Conservation (phyloP, 129 eudicot species). For the carrot (Daucus carota) region DNA sequence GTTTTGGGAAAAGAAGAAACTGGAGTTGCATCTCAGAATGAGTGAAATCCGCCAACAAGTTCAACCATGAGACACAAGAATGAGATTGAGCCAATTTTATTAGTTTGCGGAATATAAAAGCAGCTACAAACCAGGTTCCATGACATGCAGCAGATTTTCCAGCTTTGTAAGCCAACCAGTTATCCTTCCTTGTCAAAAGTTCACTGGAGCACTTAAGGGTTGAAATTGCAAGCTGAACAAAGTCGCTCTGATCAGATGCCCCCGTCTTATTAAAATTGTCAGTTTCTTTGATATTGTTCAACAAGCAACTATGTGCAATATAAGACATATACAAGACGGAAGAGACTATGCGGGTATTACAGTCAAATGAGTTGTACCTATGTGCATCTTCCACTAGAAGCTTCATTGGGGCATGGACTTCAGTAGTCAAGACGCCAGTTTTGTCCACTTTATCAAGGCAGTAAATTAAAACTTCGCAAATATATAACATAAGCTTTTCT, state of each 20-base stretch:
- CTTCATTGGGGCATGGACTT: conserved; percentile 32
- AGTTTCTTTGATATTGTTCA: conserved; percentile 19
- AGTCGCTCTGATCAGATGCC: conserved; percentile 21
- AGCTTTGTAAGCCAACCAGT: conserved; percentile 66
- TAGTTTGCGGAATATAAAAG: conserved; percentile 53
- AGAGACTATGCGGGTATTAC: conserved; percentile 29
- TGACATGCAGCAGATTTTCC: conserved; percentile 65
- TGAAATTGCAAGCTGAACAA: conserved; percentile 30
- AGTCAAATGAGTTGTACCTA: conserved; percentile 35
- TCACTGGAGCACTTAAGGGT: conserved; percentile 39
- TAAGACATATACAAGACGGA: conserved; percentile 33
- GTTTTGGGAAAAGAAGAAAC: conserved; percentile 25
- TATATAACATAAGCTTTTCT: conserved; percentile 22
- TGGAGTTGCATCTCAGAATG: conserved; percentile 48
- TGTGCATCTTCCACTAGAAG: conserved; percentile 33
- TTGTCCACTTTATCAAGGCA: conserved; percentile 42
- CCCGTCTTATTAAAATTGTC: neutral
- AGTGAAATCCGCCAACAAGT: conserved; percentile 47
- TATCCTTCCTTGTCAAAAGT: conserved; percentile 34
- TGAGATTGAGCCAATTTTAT: conserved; percentile 33
- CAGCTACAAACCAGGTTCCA: conserved; percentile 77
- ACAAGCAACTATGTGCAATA: conserved; percentile 15
- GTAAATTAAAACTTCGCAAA: conserved; percentile 33
- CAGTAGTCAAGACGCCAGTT: conserved; percentile 20
- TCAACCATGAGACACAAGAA: conserved; percentile 32